Conservation (phyloP, 2,329 filamentous ascomycete genomes). For the Diaporthe batatas region DNA sequence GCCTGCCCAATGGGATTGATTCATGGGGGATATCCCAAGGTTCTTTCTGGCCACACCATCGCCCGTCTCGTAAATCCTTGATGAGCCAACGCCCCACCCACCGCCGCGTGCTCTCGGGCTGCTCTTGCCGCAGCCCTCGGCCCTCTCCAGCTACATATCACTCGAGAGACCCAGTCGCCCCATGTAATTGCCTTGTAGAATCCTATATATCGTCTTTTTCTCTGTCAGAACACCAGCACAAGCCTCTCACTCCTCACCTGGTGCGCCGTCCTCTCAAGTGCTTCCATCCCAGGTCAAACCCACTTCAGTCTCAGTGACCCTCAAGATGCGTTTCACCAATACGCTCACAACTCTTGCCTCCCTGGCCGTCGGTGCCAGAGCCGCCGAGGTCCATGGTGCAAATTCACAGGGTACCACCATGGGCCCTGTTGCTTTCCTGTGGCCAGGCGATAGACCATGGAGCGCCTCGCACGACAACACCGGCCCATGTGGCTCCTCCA, state of each 20-base stretch:
- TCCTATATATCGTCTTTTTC: neutral
- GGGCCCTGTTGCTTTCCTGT: conserved; percentile 68
- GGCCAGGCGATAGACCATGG: conserved; percentile 66
- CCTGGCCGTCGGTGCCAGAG: conserved; percentile 5
- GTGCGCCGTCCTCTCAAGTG: no score
- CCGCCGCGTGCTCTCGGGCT: neutral
- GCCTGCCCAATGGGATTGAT: neutral
- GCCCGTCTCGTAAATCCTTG: neutral
- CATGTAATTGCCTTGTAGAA: neutral
- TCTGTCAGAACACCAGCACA: no score
- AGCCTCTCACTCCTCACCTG: neutral
- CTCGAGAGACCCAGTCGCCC: neutral
- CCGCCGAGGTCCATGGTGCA: conserved; percentile 44
- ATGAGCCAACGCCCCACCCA: neutral
- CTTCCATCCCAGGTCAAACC: neutral
- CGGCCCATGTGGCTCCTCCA: conserved; percentile 64
- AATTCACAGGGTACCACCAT: conserved; percentile 54
- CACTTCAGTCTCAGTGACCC: neutral
- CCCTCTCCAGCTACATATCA: conserved; percentile 6
- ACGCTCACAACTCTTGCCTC: conserved; percentile 5
- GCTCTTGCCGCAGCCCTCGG: neutral
- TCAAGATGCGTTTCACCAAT: conserved; percentile 35
- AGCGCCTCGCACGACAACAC: conserved; percentile 62
- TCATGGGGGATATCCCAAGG: neutral
- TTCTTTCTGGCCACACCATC: neutral